These are phyloP conservation scores for Mycena albidolilacea DNA, from an alignment of 768 basidiomycete species.

Conservation along the genomic window DNA sequence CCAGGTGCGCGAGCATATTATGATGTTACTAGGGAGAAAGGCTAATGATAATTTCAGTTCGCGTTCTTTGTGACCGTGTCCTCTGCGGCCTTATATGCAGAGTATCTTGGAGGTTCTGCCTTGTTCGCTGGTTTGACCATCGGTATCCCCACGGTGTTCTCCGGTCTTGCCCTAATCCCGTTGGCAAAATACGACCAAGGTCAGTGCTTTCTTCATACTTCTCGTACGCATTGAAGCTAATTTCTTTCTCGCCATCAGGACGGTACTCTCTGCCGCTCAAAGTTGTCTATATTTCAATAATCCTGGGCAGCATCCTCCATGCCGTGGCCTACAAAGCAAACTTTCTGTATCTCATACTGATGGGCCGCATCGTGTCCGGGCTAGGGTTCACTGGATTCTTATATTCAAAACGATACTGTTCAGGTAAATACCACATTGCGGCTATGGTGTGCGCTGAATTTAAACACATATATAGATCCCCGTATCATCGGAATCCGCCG, in stretches of 20 bases:
- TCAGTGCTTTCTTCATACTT: constrained; percentile 39
- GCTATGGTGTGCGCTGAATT: background rate
- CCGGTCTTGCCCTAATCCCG: constrained; percentile 71
- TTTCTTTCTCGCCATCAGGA: constrained; percentile 52
- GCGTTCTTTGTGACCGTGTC: constrained; percentile 82
- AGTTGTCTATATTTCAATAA: constrained; percentile 65
- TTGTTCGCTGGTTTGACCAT: constrained; percentile 79
- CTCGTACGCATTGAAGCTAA: background rate
- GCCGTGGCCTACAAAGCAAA: constrained; percentile 66
- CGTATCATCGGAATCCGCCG: constrained; percentile 57
- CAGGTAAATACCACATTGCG: constrained; percentile 32
- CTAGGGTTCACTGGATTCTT: constrained; percentile 57
- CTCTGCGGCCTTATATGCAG: constrained; percentile 74
- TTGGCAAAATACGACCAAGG: constrained; percentile 71
- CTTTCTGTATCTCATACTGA: constrained; percentile 58
- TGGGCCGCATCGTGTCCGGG: constrained; percentile 61
- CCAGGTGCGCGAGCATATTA: constrained; percentile 54
- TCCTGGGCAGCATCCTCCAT: constrained; percentile 73
- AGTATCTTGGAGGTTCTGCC: constrained; percentile 74
- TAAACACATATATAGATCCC: constrained; percentile 48
- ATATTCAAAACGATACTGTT: constrained; percentile 65
- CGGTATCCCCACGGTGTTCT: constrained; percentile 76
- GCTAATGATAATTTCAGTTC: constrained; percentile 53
- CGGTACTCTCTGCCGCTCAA: constrained; percentile 69
- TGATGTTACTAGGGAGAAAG: background rate